A percentile compares a stretch with the other conserved stretches of the same genome.
These are phyloP conservation scores for Paraphoma chrysanthemicola DNA, from an alignment of 2,329 filamentous ascomycete genomes.

Conservation along the genomic window DNA sequence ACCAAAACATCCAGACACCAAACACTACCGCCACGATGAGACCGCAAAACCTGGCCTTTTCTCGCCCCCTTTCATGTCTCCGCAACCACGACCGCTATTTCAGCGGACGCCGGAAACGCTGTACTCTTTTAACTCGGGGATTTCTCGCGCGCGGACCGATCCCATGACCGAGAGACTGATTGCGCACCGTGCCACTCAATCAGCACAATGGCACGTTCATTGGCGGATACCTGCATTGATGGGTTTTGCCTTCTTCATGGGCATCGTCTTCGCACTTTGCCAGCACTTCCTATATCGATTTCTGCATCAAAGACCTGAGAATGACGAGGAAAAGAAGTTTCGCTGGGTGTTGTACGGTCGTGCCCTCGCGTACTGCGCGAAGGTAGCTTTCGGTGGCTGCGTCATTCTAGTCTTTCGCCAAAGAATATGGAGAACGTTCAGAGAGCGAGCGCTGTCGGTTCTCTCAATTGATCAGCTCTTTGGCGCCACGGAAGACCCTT, in stretches of 20 bases:
- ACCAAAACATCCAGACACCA: slow-evolving; percentile 29
- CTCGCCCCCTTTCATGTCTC: slow-evolving; percentile 18
- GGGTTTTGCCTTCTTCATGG: slow-evolving; percentile 32
- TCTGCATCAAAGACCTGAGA: slow-evolving; percentile 32
- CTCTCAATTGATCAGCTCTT: slow-evolving; percentile 47
- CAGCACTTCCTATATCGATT: slow-evolving; percentile 43
- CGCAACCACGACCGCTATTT: slow-evolving; percentile 18
- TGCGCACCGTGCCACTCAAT: slow-evolving; percentile 38
- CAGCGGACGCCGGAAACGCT: slow-evolving; percentile 27
- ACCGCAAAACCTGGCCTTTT: slow-evolving; percentile 23
- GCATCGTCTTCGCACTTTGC: slow-evolving; percentile 36
- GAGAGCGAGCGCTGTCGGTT: slow-evolving; percentile 38
- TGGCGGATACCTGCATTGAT: slow-evolving; percentile 47
- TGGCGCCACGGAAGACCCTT: slow-evolving; percentile 42
- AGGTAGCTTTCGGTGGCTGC: slow-evolving; percentile 43
- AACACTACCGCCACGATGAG: slow-evolving; percentile 22
- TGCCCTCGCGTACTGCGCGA: slow-evolving; percentile 43
- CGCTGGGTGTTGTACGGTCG: slow-evolving; percentile 43
- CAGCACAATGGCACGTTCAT: slow-evolving; percentile 39
- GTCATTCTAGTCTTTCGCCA: slow-evolving; percentile 42
- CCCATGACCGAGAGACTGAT: slow-evolving; percentile 40
- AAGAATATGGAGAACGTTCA: slow-evolving; percentile 45
- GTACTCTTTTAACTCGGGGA: slow-evolving; percentile 24
- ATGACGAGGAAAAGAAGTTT: slow-evolving; percentile 38
- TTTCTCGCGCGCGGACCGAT: slow-evolving; percentile 35